Conservation (phyloP, 371 early-diverging fungal species). For the Apophysomyces ossiformis region DNA sequence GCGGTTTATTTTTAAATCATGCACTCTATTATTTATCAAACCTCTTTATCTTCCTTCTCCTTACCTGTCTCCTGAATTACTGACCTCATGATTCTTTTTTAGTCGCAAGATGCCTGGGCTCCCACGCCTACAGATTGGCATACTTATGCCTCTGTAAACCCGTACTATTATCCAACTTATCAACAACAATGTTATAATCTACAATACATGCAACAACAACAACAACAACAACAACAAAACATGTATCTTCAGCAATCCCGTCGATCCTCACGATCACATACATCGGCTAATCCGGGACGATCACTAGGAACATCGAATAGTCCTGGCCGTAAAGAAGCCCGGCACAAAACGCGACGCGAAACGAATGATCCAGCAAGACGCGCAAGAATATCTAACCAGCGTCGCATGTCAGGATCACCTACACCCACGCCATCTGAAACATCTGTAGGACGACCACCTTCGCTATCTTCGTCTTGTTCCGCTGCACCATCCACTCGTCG, state of each 20-base stretch:
- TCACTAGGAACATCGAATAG: neutral
- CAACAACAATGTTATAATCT: slow-evolving; percentile 25
- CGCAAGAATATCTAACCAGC: neutral
- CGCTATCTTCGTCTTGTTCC: slow-evolving; percentile 14
- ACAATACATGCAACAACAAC: slow-evolving; percentile 13
- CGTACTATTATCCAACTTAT: slow-evolving; percentile 4
- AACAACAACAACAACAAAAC: slow-evolving; percentile 20
- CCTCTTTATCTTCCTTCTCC: slow-evolving; percentile 14
- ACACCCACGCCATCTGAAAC: neutral
- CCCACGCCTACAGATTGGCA: neutral
- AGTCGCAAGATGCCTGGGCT: slow-evolving; percentile 18
- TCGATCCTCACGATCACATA: slow-evolving; percentile 20
- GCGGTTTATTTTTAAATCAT: slow-evolving; percentile 1
- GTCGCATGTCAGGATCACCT: neutral
- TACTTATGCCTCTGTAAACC: neutral
- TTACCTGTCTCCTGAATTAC: slow-evolving; percentile 18
- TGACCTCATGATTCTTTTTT: slow-evolving; percentile 23
- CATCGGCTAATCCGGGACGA: neutral
- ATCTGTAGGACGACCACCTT: neutral
- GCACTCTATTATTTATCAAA: slow-evolving; percentile 1
- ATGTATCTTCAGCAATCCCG: slow-evolving; percentile 17
- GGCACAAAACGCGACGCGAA: neutral
- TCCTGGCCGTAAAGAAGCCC: neutral
- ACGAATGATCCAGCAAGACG: neutral
- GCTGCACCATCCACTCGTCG: slow-evolving; percentile 25